A percentile compares a stretch with the other conserved stretches of the same genome.
Evolutionary conservation across 352 stramenopile genomes (phyloP).

Genomic region (Globisporangium spiculum): DNA sequence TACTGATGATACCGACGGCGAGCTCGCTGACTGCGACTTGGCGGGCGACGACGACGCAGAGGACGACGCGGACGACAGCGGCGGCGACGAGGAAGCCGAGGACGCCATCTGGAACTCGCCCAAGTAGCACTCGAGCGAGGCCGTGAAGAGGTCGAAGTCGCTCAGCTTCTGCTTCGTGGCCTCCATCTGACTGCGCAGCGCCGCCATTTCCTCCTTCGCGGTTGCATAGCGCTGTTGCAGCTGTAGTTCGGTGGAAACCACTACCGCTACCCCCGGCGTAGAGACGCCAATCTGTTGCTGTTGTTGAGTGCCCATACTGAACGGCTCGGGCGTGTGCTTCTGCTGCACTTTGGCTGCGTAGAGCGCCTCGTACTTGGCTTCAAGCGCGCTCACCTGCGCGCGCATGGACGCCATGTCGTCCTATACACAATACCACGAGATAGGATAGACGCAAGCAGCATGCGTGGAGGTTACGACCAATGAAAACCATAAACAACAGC

Average conservation of each 20-base stretch:
- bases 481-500: background rate
- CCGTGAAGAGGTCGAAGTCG: constrained; percentile 17
- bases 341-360: constrained; percentile 11
- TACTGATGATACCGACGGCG: background rate
- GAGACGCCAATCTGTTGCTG: background rate
- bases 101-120: constrained; percentile 14
- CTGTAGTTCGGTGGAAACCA: constrained; percentile 1
- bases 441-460: no score
- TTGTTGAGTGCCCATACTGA: background rate
- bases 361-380: constrained; percentile 13
- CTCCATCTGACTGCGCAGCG: constrained; percentile 13
- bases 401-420: constrained; percentile 21
- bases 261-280: no score
- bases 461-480: background rate
- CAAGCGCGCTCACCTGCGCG: constrained; percentile 14
- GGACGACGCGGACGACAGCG: background rate
- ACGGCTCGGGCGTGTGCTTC: background rate
- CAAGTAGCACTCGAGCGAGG: constrained; percentile 17
- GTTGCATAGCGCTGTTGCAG: constrained; percentile 7
- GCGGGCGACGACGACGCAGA: background rate
- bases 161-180: constrained; percentile 16
- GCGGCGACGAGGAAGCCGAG: background rate
- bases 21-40: background rate
- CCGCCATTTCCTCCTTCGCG: constrained; percentile 9
- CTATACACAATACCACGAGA: background rate